A percentile compares a stretch with the other conserved stretches of the same genome.
phyloP scores from a whole-genome alignment of 1,284 basidiomycete species.

The Ustilago hordei region DNA sequence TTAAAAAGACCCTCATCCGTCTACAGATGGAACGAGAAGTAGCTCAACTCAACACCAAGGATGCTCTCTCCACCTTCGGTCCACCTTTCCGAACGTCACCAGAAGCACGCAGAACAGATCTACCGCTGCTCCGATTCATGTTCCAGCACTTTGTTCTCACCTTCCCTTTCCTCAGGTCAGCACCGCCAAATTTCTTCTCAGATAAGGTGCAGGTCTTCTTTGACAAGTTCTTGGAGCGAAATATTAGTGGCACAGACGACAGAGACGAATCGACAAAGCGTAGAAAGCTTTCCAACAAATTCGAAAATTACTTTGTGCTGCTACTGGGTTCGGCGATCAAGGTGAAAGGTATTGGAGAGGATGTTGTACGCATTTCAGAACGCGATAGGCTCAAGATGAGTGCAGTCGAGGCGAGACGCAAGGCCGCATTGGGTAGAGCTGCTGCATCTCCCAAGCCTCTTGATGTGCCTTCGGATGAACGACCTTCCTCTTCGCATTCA shows the following conservation, averaged over 20 bases:
- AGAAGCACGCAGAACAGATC: constrained; percentile 42
- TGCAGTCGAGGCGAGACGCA: constrained; percentile 54
- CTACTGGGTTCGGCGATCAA: constrained; percentile 63
- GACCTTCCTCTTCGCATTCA: not conserved
- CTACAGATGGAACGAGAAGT: constrained; percentile 78
- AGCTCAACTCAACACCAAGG: constrained; percentile 49
- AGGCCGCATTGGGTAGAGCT: constrained; percentile 46
- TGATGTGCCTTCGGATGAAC: constrained; percentile 1
- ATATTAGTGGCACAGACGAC: constrained; percentile 61
- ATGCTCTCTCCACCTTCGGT: constrained; percentile 66
- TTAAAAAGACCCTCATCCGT: constrained; percentile 92
- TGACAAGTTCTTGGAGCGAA: constrained; percentile 63
- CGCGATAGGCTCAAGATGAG: constrained; percentile 55
- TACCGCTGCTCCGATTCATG: constrained; percentile 66
- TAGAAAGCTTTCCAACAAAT: constrained; percentile 48
- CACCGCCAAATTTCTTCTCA: constrained; percentile 67
- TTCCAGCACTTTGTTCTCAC: constrained; percentile 68
- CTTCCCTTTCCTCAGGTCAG: constrained; percentile 65
- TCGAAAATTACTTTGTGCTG: constrained; percentile 57
- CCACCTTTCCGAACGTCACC: constrained; percentile 65
- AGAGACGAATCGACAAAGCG: constrained; percentile 58
- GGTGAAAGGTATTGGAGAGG: constrained; percentile 55
- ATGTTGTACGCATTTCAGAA: constrained; percentile 64
- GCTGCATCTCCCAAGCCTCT: constrained; percentile 18
- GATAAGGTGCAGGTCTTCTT: constrained; percentile 68